These are phyloP conservation scores for Rosa persica DNA, from an alignment of 306 rosid genomes.

Conservation along the genomic window DNA sequence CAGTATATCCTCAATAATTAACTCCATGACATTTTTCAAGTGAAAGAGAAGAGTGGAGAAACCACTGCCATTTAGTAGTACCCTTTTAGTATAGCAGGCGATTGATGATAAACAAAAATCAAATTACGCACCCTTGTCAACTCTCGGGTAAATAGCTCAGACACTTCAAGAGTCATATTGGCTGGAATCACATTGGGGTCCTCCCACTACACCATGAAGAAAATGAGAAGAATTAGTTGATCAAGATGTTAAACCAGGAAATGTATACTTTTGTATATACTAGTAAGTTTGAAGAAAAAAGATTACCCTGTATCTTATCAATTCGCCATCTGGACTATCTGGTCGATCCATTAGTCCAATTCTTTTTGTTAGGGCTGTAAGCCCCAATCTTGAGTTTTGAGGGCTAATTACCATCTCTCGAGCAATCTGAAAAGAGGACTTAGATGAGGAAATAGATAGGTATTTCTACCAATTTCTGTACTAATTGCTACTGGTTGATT, in stretches of 20 bases:
- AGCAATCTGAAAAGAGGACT: conserved; percentile 66
- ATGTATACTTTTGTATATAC: not conserved
- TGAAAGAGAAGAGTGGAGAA: not conserved
- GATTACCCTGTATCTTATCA: conserved; percentile 89
- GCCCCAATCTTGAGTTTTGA: conserved; percentile 85
- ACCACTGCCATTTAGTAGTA: not conserved
- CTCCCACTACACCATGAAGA: conserved; percentile 68
- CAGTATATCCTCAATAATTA: not conserved
- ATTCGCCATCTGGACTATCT: conserved; percentile 79
- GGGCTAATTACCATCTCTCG: conserved; percentile 99
- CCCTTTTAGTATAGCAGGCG: conserved; percentile 11
- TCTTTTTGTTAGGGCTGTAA: conserved; percentile 67
- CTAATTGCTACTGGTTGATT: not conserved
- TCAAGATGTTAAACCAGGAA: conserved; percentile 2
- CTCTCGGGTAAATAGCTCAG: conserved; percentile 94
- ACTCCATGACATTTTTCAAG: not conserved
- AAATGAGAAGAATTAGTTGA: conserved; percentile 27
- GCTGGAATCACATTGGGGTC: conserved; percentile 89
- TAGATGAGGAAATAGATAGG: conserved; percentile 10
- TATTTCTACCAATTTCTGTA: not conserved
- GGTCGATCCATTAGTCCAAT: conserved; percentile 72
- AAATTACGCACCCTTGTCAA: conserved; percentile 73
- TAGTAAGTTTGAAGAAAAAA: conserved; percentile 24
- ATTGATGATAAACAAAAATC: conserved; percentile 27
- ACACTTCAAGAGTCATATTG: conserved; percentile 77